Percentiles rank a stretch among this genome's conserved stretches.
These are phyloP conservation scores for Eucalyptus brandiana DNA, from an alignment of 345 rosid species.

Conservation along the genomic window DNA sequence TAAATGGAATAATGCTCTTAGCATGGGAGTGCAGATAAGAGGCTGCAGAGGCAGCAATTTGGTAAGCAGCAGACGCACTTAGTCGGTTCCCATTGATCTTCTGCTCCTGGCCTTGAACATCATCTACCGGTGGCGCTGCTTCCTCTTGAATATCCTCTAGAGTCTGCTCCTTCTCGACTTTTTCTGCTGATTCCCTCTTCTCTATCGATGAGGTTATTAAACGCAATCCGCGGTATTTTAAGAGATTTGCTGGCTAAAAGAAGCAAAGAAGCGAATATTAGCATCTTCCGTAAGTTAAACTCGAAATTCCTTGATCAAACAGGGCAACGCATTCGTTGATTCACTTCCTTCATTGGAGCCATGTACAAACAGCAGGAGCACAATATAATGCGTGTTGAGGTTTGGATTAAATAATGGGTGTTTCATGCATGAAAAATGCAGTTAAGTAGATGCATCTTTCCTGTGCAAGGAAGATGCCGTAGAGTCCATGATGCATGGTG, in stretches of 20 bases:
- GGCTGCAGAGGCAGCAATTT: constrained; percentile 78
- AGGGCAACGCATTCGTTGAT: neutral
- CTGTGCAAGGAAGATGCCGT: neutral
- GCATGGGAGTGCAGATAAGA: constrained; percentile 74
- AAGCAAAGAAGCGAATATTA: neutral
- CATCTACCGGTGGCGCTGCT: constrained; percentile 7
- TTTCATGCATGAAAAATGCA: neutral
- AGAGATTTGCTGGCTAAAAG: constrained; percentile 52
- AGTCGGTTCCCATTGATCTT: constrained; percentile 18
- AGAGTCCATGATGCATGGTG: neutral
- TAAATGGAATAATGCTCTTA: constrained; percentile 50
- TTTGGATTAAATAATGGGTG: neutral
- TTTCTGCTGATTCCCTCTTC: constrained; percentile 36
- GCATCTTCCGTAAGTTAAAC: neutral
- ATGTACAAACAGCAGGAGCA: neutral
- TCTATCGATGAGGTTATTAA: constrained; percentile 73
- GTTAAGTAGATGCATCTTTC: neutral
- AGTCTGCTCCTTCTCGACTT: constrained; percentile 19
- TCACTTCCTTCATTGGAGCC: neutral
- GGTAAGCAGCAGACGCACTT: constrained; percentile 63
- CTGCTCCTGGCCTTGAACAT: constrained; percentile 9
- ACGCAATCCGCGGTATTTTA: constrained; percentile 42
- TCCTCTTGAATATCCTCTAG: constrained; percentile 27
- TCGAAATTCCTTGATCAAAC: neutral
- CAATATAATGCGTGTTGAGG: neutral